phyloP scores from a whole-genome alignment of 2,329 filamentous ascomycete species.

The Polychaeton citri region DNA sequence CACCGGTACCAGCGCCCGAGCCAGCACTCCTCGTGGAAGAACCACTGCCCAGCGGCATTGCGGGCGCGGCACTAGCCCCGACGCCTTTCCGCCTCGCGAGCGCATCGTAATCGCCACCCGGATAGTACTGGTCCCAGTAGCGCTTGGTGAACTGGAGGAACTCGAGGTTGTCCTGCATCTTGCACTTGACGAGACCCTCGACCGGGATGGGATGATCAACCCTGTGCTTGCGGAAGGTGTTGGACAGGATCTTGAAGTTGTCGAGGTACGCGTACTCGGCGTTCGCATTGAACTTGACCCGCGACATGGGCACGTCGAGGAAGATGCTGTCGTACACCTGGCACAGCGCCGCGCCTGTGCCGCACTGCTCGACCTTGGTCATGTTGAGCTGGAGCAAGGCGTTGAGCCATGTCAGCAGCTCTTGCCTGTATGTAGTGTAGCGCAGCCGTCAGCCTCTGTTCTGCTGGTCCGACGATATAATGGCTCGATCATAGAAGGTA shows the following conservation, averaged over 20 bases:
- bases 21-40: conserved; percentile 28
- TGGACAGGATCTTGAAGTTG: conserved; percentile 96
- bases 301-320: conserved; percentile 83
- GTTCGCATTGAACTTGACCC: conserved; percentile 97
- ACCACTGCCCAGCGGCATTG: conserved; percentile 9
- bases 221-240: conserved; percentile 70
- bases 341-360: conserved; percentile 89
- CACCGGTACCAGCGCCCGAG: conserved; percentile 40
- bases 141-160: conserved; percentile 95
- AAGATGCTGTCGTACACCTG: conserved; percentile 99
- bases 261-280: conserved; percentile 94
- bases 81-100: conserved; percentile 70
- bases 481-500: too few relatives aligned
- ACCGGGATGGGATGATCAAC: conserved; percentile 86
- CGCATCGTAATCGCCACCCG: conserved; percentile 92
- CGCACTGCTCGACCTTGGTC: conserved; percentile 96
- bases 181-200: conserved; percentile 84
- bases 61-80: conserved; percentile 39
- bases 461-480: too few relatives aligned
- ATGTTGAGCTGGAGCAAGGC: conserved; percentile 95
- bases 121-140: conserved; percentile 97
- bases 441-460: too few relatives aligned
- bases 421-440: conserved; percentile 63
- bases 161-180: conserved; percentile 99
- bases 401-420: conserved; percentile 93